Evolutionary conservation across 345 rosid genomes (phyloP), one percentile per base, ranked within the genome.

Genomic region (Linum trigynum): DNA sequence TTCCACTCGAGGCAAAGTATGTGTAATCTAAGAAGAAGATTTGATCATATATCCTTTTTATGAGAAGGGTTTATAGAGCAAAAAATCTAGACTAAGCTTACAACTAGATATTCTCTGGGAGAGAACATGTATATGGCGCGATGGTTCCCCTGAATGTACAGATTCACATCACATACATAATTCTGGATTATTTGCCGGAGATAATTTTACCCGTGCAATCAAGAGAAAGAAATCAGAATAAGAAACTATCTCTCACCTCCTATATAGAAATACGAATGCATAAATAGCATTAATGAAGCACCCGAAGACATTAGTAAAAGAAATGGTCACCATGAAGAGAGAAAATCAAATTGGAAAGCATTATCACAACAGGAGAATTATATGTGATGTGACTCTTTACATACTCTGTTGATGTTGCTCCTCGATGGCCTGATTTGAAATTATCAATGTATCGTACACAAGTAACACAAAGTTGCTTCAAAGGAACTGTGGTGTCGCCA

Each of bases 401-500:
- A 12, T 81, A 90, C 99, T 90, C 97, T 3, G 95, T 90, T 42
- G 96, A 86, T 0, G 96, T 77, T 14, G 94, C 89, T 71, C 96
- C 96, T 76, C 94, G 69, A 6, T 80, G 75, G 14, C 96, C 96
- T 0, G 91, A 87, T 71, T 89, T 77, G 85, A 88, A 90, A 74
- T 92, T 92, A 69, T 90, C 97, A 40, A 90, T 90, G 41, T 88
- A 90, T 5, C 98, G 89, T 23, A 23, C 32, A 23, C 32, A 23
- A 23, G 32, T 23, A 9, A 92, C 98, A 10, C 97, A 92, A 7
- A 90, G 90, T 62, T 90, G 91, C 94, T 92, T 96, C 37, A 92
- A 72, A 4, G 98, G 98, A 67, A 92, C 98, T 2, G 96, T 89
- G 16, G 97, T 92, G 15, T 97, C 98, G 0, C 98, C 98, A 15